Evolutionary conservation across 306 rosid genomes (phyloP), one percentile per base, ranked within the genome.

Genomic region (Gillenia trifoliata): DNA sequence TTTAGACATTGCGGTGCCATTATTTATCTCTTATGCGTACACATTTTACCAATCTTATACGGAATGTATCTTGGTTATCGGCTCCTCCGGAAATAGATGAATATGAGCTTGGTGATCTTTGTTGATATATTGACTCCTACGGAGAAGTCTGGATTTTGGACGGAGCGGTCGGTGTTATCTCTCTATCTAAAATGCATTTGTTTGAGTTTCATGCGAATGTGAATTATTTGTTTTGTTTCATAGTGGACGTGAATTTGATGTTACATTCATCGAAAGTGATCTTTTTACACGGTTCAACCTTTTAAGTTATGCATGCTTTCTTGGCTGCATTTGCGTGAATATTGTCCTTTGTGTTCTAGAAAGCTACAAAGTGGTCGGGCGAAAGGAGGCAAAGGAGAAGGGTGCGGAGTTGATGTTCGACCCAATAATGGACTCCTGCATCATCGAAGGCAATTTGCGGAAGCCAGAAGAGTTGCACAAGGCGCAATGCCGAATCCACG

Each of bases 311-410:
- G 38, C 9, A 68, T n/a, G n/a, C n/a, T n/a, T n/a, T n/a, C n/a
- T n/a, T n/a, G n/a, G n/a, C n/a, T n/a, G n/a, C n/a, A n/a, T n/a
- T n/a, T n/a, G n/a, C n/a, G n/a, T n/a, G n/a, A n/a, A n/a, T 49
- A 4, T 75, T 13, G 20, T 61, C 64, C 72, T n/a, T n/a, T 40
- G 26, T 68, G 30, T 54, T 80, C 38, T 67, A 95, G 99, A 95
- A 92, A 95, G 99, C 98, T 67, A 72, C 99, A 72, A 95, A 95
- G 80, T 95, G 99, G 99, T 92, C 96, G 99, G 92, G 74, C 68
- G 99, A 70, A 95, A 92, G 87, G 99, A 89, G 79, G 99, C 98
- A n/a, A n/a, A n/a, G n/a, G n/a, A n/a, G n/a, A n/a, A n/a, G n/a
- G n/a, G n/a, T n/a, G n/a, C n/a, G n/a, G n/a, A n/a, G n/a, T n/a